Evolutionary conservation across 164 flowering plant species (phyloP), one percentile per base, ranked within the genome.

Genomic region (Aristolochia californica): DNA sequence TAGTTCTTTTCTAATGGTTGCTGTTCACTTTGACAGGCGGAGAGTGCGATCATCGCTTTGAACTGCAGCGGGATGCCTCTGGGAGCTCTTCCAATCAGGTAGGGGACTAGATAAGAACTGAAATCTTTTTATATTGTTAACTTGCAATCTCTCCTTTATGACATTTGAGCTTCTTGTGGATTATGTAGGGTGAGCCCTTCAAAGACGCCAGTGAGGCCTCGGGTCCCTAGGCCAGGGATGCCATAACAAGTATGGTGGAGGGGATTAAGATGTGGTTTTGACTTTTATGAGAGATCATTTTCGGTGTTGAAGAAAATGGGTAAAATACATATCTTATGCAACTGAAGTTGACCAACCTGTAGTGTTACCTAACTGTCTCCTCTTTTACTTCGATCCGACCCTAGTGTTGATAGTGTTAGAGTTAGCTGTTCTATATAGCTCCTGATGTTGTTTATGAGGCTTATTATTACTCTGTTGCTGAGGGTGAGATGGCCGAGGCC

Each of bases 201-300:
- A 21, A 91, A 91, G 86, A 91, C 98, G 10, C 98, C 98, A 2
- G 98, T 91, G 28, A 75, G 95, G 66, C 90, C 95, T 47, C 88
- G 95, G 14, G 62, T 72, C 58, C 80, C 89, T 52, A 93, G 95
- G 48, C 54, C 80, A 15, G 30, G 57, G 58, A 8, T 54, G 63
- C 63, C 69, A 26, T 66, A 53, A 64, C 55, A 25, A 25, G 23
- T 51, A 3, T n/a, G 10, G 28, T 17, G 54, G 62, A 28, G 24
- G 25, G 10, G 11, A 15, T 14, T 58, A 26, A 2, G 18, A 50
- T 53, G 40, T 34, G 43, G 64, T 60, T 59, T 53, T 63, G 56
- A 30, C 63, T 43, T 45, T 47, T 34, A 24, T 21, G 53, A 61
- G 57, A 48, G 57, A 56, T 27, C 40, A 25, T 56, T 43, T 30